Evolutionary conservation across 768 basidiomycete genomes (phyloP), one percentile per base, ranked within the genome.

Genomic region (Russula compacta): DNA sequence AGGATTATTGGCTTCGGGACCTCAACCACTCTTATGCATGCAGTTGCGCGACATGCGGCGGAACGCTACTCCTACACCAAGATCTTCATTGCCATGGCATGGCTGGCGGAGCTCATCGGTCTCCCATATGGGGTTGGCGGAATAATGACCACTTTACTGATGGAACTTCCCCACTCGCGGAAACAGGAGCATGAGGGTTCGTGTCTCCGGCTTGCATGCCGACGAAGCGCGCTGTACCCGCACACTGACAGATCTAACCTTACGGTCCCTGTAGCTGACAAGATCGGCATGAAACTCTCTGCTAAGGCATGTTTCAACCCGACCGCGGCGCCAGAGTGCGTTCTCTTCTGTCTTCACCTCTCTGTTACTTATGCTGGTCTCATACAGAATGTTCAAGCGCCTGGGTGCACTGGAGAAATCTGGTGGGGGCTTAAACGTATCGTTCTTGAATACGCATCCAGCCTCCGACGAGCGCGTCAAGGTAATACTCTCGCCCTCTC

Each of bases 291-390:
- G 49, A 79, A 79, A 6, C 77, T 98, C 32, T 87, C 87, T 75
- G 79, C 91, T 53, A 80, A 78, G 66, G 95, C 93, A 0, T 98
- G 95, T 73, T 98, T 83, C 70, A 81, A 98, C 68, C 94, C 95
- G 0, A 74, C 71, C 17, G 88, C 85, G 21, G 81, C 90, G 3
- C 83, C 88, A 12, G 78, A 79, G 92, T 93, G 67, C 66, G 49
- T 36, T 17, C 52, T 33, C n/a, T 17, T 32, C 53, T 40, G 12
- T 29, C 21, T 24, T 38, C 32, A 29, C 7, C 54, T 36, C 38
- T 2, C 53, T 9, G 11, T 36, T 39, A 17, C 52, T 50, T 19
- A 47, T 9, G 6, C 2, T 43, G 33, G 8, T n/a, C 5, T 8
- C 19, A 4, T 38, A 32, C 6, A 40, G 88, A 64, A 81, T 94